Conservation (phyloP, 805 yeast species). For the Saccharomycopsis malanga region DNA sequence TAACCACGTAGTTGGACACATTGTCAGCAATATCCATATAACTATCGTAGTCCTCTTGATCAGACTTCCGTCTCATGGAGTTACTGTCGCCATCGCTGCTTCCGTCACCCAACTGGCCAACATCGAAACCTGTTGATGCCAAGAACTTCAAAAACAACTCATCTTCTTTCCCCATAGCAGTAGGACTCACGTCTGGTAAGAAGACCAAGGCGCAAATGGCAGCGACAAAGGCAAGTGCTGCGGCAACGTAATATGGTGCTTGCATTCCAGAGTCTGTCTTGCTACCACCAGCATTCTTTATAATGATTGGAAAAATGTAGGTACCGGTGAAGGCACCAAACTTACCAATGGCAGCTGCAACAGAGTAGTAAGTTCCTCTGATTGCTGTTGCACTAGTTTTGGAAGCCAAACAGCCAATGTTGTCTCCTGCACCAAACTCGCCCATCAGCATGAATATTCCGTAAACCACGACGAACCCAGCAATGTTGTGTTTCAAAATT, state of each 20-base stretch:
- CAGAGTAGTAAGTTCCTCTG: constrained; percentile 85
- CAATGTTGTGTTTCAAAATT: constrained; percentile 52
- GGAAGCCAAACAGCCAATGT: constrained; percentile 80
- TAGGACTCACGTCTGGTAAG: constrained; percentile 79
- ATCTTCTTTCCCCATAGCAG: constrained; percentile 76
- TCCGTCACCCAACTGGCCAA: constrained; percentile 42
- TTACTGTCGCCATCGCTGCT: constrained; percentile 3
- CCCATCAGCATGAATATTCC: constrained; percentile 86
- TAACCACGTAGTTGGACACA: constrained; percentile 1
- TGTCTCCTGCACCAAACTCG: constrained; percentile 93
- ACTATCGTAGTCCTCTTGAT: neutral
- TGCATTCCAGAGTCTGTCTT: constrained; percentile 48
- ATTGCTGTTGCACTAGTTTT: constrained; percentile 81
- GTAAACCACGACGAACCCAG: constrained; percentile 74
- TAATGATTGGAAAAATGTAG: constrained; percentile 78
- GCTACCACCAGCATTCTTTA: constrained; percentile 50
- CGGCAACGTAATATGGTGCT: constrained; percentile 77
- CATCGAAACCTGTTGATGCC: constrained; percentile 61
- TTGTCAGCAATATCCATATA: neutral
- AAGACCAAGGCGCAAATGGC: constrained; percentile 62
- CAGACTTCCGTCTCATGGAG: too few relatives aligned
- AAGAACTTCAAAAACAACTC: constrained; percentile 61
- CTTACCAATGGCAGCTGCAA: constrained; percentile 89
- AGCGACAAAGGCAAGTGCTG: constrained; percentile 67
- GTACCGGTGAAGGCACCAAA: constrained; percentile 91